Conservation (phyloP, 2,329 filamentous ascomycete genomes). For the Truncatella angustata region DNA sequence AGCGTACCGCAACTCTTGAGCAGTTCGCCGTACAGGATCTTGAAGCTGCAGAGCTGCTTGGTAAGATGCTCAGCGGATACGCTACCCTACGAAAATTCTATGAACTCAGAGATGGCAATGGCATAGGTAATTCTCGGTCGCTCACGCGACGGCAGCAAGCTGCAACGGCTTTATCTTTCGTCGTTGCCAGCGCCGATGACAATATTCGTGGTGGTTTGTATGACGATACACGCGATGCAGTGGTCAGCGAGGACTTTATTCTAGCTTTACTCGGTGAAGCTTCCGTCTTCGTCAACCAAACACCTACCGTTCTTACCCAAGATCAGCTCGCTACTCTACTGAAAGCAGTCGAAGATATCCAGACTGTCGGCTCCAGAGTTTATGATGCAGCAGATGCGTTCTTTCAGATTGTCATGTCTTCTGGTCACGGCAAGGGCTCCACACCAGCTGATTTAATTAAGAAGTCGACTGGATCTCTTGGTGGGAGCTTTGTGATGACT, state of each 20-base stretch:
- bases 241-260: slow-evolving; percentile 85
- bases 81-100: slow-evolving; percentile 90
- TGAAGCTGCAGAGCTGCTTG: slow-evolving; percentile 79
- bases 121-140: slow-evolving; percentile 40
- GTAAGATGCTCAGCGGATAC: slow-evolving; percentile 86
- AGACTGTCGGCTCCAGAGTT: slow-evolving; percentile 71
- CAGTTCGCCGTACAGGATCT: slow-evolving; percentile 71
- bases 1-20: slow-evolving; percentile 70
- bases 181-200: slow-evolving; percentile 82
- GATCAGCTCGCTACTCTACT: slow-evolving; percentile 70
- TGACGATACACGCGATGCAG: slow-evolving; percentile 75
- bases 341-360: slow-evolving; percentile 59
- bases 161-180: slow-evolving; percentile 72
- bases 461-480: slow-evolving; percentile 44
- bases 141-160: slow-evolving; percentile 65
- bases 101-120: slow-evolving; percentile 71
- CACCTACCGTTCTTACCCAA: slow-evolving; percentile 56
- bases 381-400: slow-evolving; percentile 76
- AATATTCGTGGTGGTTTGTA: slow-evolving; percentile 90
- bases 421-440: slow-evolving; percentile 63
- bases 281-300: slow-evolving; percentile 69
- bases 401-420: slow-evolving; percentile 71
- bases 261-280: slow-evolving; percentile 82
- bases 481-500: slow-evolving; percentile 64
- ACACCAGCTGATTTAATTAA: slow-evolving; percentile 66